Conservation (phyloP, 2,329 filamentous ascomycete species). For the Aspergillus sclerotialis region DNA sequence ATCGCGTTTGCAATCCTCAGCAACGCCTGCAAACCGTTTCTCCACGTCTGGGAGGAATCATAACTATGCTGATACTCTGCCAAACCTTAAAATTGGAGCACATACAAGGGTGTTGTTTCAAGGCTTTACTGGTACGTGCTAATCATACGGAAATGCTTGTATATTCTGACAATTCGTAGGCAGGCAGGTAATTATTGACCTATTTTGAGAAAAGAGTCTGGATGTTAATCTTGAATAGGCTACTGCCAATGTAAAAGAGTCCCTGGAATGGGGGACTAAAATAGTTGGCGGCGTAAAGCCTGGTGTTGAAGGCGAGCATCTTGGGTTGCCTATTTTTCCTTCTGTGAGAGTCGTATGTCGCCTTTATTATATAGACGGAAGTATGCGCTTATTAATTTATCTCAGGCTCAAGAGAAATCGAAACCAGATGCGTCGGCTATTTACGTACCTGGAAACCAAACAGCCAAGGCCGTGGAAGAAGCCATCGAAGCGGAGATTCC, state of each 20-base stretch:
- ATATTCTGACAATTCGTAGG: slow-evolving; percentile 16
- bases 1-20: slow-evolving; percentile 1
- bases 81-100: slow-evolving; percentile 59
- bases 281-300: slow-evolving; percentile 74
- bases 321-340: slow-evolving; percentile 65
- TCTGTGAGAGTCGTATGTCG: slow-evolving; percentile 52
- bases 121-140: slow-evolving; percentile 61
- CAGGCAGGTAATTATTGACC: slow-evolving; percentile 23
- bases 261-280: slow-evolving; percentile 69
- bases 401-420: slow-evolving; percentile 58
- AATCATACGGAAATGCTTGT: no score
- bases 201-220: slow-evolving; percentile 7
- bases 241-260: slow-evolving; percentile 69
- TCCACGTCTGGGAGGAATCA: slow-evolving; percentile 22
- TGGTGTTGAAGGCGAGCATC: slow-evolving; percentile 61
- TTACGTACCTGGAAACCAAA: slow-evolving; percentile 70
- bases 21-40: slow-evolving; percentile 16
- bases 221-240: slow-evolving; percentile 41
- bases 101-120: slow-evolving; percentile 65
- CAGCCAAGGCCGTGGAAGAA: slow-evolving; percentile 67
- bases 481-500: slow-evolving; percentile 73
- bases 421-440: slow-evolving; percentile 73
- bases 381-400: slow-evolving; percentile 1
- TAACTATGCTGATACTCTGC: slow-evolving; percentile 54
- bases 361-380: neutral